Percentiles rank a stretch among this genome's conserved stretches.
Conservation (phyloP, 108 stramenopile genomes). For the Cyclotella sp. region DNA sequence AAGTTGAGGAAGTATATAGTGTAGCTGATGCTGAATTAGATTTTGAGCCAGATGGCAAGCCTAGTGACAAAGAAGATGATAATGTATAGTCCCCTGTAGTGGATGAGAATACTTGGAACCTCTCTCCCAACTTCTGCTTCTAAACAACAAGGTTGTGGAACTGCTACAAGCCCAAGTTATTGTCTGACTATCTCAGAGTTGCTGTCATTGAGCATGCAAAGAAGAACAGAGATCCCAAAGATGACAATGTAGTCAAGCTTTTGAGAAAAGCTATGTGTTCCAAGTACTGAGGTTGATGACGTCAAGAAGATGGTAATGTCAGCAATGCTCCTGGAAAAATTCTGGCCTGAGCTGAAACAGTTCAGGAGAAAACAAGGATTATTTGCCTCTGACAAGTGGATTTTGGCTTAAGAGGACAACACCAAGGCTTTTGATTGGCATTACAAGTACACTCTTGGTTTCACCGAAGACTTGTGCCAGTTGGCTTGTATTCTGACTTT, state of each 20-base stretch:
- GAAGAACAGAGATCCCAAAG: background rate
- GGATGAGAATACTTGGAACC: background rate
- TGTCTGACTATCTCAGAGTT: no score
- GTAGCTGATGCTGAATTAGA: background rate
- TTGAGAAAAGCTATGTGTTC: no score
- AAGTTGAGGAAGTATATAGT: background rate
- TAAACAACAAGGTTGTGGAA: background rate
- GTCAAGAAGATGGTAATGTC: background rate
- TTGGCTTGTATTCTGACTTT: no score
- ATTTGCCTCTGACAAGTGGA: slow-evolving; percentile 9
- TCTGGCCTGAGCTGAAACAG: background rate
- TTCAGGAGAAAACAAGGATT: no score
- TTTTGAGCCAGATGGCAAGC: no score
- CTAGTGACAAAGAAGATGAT: background rate
- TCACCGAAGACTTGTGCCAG: slow-evolving; percentile 12
- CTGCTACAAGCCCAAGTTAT: background rate
- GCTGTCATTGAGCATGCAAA: no score
- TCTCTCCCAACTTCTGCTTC: background rate
- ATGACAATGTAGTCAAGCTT: background rate
- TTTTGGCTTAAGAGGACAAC: background rate
- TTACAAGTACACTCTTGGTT: no score
- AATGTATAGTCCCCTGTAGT: background rate
- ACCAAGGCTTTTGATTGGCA: no score
- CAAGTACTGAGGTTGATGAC: no score
- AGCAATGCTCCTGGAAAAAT: slow-evolving; percentile 2